Evolutionary conservation across 73 alveolate species (phyloP).

Genomic region (Durusdinium trenchii): DNA sequence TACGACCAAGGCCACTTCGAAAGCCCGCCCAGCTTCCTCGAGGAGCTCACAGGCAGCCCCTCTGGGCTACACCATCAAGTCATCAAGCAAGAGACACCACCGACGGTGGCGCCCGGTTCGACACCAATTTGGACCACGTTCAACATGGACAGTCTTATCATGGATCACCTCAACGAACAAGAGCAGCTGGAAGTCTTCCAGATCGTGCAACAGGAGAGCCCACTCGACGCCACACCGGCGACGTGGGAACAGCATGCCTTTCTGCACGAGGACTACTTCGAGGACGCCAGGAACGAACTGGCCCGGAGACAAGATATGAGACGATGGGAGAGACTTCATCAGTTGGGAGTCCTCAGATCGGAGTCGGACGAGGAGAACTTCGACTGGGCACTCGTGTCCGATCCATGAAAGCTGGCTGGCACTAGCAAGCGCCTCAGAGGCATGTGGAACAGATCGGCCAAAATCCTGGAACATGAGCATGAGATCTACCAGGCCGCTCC

Average conservation of each 20-base stretch:
- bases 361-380: background rate
- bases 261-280: background rate
- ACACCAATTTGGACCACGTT: background rate
- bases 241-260: background rate
- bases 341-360: background rate
- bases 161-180: background rate
- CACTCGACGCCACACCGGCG: background rate
- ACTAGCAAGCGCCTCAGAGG: background rate
- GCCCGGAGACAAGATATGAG: background rate
- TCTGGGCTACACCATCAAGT: no score
- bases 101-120: no score
- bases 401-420: background rate
- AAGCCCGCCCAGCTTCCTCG: background rate
- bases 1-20: background rate
- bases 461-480: background rate
- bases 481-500: background rate
- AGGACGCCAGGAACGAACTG: conserved; percentile 9
- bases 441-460: background rate
- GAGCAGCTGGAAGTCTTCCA: background rate
- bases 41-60: background rate
- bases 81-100: no score
- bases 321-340: background rate
- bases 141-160: background rate
- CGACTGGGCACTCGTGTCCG: background rate
- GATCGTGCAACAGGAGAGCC: background rate